Evolutionary conservation across 495 filamentous ascomycete genomes (phyloP).

Genomic region (Penicillium verhagenii): DNA sequence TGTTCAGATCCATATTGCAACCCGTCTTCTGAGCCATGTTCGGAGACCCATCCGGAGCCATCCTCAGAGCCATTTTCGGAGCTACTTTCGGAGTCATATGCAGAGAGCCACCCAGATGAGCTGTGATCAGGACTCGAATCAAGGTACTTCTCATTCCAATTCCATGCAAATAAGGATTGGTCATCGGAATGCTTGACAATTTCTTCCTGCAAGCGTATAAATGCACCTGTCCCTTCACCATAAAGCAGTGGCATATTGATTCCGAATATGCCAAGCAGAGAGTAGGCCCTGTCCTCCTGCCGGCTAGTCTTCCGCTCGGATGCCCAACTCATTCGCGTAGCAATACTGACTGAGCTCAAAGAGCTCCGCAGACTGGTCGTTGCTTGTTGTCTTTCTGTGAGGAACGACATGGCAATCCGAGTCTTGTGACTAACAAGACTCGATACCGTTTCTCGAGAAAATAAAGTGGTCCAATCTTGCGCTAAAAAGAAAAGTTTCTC

Average conservation of each 20-base stretch:
- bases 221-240: conserved; percentile 37
- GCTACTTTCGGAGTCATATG: too few relatives aligned
- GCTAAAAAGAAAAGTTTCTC: conserved; percentile 24
- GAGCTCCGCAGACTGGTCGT: background rate
- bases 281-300: conserved; percentile 43
- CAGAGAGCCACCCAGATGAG: too few relatives aligned
- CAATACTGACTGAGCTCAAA: background rate
- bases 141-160: too few relatives aligned
- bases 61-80: too few relatives aligned
- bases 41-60: too few relatives aligned
- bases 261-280: conserved; percentile 42
- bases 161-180: conserved; percentile 1
- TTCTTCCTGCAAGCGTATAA: conserved; percentile 35
- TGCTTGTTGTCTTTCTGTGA: background rate
- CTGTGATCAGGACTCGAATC: too few relatives aligned
- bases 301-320: background rate
- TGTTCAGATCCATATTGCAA: too few relatives aligned
- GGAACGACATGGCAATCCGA: background rate
- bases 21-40: too few relatives aligned
- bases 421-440: background rate
- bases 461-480: background rate
- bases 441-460: background rate
- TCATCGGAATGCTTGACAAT: conserved; percentile 18
- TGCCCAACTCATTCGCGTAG: background rate
- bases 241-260: conserved; percentile 47